A percentile compares a stretch with the other conserved stretches of the same genome.
Evolutionary conservation across 2,329 filamentous ascomycete species (phyloP).

Genomic region (Penicillium occitanis): DNA sequence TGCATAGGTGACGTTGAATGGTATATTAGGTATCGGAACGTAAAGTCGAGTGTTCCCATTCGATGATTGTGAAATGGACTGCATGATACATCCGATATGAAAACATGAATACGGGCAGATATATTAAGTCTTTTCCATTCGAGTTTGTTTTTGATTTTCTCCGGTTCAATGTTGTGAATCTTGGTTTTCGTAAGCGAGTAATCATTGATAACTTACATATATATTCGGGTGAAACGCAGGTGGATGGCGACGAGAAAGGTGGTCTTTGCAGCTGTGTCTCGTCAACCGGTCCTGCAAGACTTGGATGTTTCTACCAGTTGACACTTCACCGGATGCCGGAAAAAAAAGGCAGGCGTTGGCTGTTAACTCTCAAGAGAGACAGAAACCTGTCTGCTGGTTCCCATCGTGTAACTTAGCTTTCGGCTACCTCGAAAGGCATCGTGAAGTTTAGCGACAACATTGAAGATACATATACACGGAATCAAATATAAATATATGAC

Average conservation of each 20-base stretch:
- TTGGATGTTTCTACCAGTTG: background rate
- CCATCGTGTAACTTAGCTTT: background rate
- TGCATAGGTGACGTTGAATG: background rate
- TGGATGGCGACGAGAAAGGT: background rate
- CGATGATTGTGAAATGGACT: background rate
- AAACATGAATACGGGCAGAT: background rate
- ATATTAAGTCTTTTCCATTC: background rate
- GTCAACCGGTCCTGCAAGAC: background rate
- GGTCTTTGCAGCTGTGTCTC: background rate
- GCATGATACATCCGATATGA: background rate
- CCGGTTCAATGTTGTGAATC: no score
- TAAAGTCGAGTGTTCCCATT: background rate
- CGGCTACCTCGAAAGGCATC: background rate
- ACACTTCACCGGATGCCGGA: background rate
- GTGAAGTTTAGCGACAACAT: background rate
- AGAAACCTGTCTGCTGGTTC: background rate
- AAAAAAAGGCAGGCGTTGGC: background rate
- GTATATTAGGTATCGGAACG: background rate
- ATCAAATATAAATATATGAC: background rate
- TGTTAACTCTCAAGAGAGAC: background rate
- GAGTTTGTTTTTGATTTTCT: background rate
- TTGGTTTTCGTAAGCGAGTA: background rate
- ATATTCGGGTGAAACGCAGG: no score
- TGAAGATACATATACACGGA: background rate
- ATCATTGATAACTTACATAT: background rate